Base-by-base conservation (phyloP, 2,329 filamentous ascomycete species). In the Fusarium virguliforme region DNA sequence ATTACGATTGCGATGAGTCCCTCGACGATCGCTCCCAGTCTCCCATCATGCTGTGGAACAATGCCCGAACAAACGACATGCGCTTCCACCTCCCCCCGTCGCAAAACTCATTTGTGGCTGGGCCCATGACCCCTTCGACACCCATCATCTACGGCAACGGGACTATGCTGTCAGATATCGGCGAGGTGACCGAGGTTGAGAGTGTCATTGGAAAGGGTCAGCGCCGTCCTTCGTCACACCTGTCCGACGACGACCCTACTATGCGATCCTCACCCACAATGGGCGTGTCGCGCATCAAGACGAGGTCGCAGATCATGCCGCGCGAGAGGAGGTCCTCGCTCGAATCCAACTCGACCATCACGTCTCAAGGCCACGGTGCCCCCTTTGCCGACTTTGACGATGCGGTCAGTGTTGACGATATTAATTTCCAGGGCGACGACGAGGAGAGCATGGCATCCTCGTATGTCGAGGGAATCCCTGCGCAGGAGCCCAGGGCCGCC, bases 101-200 rank as follows among this genome's bases (percentile, higher is more conserved):
- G 15, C 79, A 81, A 65, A 77, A 79, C 61, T 75, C 77, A 59
- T 85, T 84, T 71, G 76, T 80, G 41, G 76, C 83, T 8, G 83
- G 83, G 0, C 82, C 86, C 6, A 79, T 87, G 32, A 83, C 85
- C 13, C 86, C 87, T 34, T 85, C 85, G 1, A 91, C 89, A 0
- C 89, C 89, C 8, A 91, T 91, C 66, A 91, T 91, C 68, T 91
- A 91, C 71, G 89, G 89, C 58, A 91, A 91, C 73, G 89, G 89
- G 48, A 91, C 89, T 46, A 91, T 91, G 89, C 79, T 91, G 48
- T 91, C 89, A 6, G 89, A 91, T 77, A 91, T 91, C 79, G 84
- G 86, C 18, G 85, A 88, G 79, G 85, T 88, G 38, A 87, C 85
- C 48, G 85, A 87, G 77, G 85, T 81, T n/a, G 85, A 87, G 72